Evolutionary conservation across 495 filamentous ascomycete genomes (phyloP).

Genomic region (Patellaria atrata): DNA sequence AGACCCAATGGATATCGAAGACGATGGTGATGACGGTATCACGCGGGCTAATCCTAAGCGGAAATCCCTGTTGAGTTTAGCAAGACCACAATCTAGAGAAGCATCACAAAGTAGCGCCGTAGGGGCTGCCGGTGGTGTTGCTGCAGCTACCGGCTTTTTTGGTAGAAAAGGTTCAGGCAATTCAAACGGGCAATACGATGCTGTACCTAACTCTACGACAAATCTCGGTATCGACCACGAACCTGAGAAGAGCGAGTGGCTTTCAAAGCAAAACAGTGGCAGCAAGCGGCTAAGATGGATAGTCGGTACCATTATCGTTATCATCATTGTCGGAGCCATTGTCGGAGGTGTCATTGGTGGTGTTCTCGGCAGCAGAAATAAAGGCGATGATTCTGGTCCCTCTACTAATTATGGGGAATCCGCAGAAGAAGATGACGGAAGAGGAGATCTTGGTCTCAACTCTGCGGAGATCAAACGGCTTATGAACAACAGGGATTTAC

Average conservation of each 20-base stretch:
- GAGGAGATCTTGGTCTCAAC: conserved; percentile 58
- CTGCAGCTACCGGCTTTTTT: conserved; percentile 21
- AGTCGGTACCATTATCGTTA: conserved; percentile 43
- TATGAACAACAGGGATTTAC: conserved; percentile 63
- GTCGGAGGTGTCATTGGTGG: conserved; percentile 67
- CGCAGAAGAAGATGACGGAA: conserved; percentile 23
- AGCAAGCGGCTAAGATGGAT: conserved; percentile 61
- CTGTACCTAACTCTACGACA: conserved; percentile 35
- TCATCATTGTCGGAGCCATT: conserved; percentile 39
- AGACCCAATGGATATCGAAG: conserved; percentile 65
- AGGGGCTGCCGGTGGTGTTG: conserved; percentile 25
- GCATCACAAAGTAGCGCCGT: conserved; percentile 42
- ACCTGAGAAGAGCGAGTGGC: conserved; percentile 43
- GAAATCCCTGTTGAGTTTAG: conserved; percentile 40
- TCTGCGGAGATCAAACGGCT: conserved; percentile 68
- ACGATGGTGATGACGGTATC: conserved; percentile 77
- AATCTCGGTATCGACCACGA: conserved; percentile 17
- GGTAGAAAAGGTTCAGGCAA: too few species aligned
- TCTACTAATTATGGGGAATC: neutral
- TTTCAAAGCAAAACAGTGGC: conserved; percentile 40
- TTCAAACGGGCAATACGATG: conserved; percentile 35
- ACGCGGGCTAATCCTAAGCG: conserved; percentile 25
- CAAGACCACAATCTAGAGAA: conserved; percentile 26
- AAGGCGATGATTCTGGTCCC: conserved; percentile 9
- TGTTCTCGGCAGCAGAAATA: conserved; percentile 30